Percentiles rank a stretch among this genome's conserved stretches.
Evolutionary conservation across 2,329 filamentous ascomycete species (phyloP).

Genomic region (Zymoseptoria tritici): DNA sequence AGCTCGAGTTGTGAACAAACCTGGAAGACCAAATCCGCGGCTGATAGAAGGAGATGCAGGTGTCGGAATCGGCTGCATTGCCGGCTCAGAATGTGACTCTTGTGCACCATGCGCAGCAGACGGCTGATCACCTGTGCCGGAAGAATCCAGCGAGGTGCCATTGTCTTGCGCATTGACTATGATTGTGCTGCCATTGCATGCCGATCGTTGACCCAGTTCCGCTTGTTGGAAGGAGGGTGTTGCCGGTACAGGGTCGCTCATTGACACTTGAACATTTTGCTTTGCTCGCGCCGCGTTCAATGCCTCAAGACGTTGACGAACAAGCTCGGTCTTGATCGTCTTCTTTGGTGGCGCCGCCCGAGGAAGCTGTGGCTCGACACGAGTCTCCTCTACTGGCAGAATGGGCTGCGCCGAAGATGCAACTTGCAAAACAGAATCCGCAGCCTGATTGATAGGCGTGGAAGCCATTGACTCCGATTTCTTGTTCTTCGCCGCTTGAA

Average conservation of each 20-base stretch:
- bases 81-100: not conserved
- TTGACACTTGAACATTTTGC: constrained; percentile 12
- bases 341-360: constrained; percentile 5
- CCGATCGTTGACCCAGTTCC: not conserved
- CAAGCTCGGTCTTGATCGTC: constrained; percentile 53
- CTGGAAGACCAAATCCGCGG: constrained; percentile 18
- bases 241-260: constrained; percentile 3
- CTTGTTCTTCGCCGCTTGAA: constrained; percentile 64
- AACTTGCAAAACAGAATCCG: not conserved
- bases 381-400: not conserved
- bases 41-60: constrained; percentile 10
- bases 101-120: not conserved
- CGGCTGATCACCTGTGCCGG: no score
- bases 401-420: not conserved
- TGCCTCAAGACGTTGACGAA: constrained; percentile 72
- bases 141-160: not conserved
- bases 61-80: not conserved
- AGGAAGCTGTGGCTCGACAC: not conserved
- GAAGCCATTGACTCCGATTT: constrained; percentile 35
- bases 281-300: constrained; percentile 42
- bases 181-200: not conserved
- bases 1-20: constrained; percentile 22
- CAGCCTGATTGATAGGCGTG: constrained; percentile 2
- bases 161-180: not conserved
- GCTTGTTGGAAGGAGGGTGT: not conserved